Base-by-base conservation (phyloP, 139 green algal genomes). In the Chlorella ohadii region DNA sequence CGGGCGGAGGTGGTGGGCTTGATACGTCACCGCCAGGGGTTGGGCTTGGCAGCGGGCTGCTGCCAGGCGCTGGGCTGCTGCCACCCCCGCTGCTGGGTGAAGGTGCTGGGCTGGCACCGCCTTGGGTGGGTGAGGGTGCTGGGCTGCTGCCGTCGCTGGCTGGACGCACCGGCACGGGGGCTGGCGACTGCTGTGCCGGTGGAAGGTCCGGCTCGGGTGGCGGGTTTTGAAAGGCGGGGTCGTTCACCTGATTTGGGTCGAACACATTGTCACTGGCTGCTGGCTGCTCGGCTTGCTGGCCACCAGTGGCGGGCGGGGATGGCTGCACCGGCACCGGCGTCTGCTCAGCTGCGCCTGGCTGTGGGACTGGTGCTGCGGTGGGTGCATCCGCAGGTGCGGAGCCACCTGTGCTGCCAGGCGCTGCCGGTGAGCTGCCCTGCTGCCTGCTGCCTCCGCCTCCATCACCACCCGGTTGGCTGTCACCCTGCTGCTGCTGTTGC, bases 171-270 rank as follows among this genome's bases (percentile, higher is more conserved):
- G 72, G 72, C 72, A 31, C 17, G 2, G 17, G n/a, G 3, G n/a
- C 39, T 25, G 20, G 51, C 51, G 15, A 19, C 51, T 67, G 78
- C 78, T 83, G 63, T 1, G 39, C 28, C 0, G 78, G 78, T 59
- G 61, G 78, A 12, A 73, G 63, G 39, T 73, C 61, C 4, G 63
- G 61, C 61, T 73, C 61, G 0, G 78, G 78, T 20, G 78, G 78
- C 39, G 78, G 78, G 63, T 73, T 61, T n/a, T 75, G 61, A 28
- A 41, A 83, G 28, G 56, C 75, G 3, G 56, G 75, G 11, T 81
- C 57, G 13, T 81, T 16, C 11, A 71, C 20, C 20, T 81, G 34
- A 11, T 38, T 19, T 6, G 57, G 75, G 36, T 81, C 75, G 67
- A 81, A 81, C 6, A 38, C 33, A 38, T 59, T 81, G 36, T 36